Percentiles rank a stretch among this genome's conserved stretches.
These are phyloP conservation scores for Syzygium syzygioides DNA, from an alignment of 441 rosid genomes.

Conservation along the genomic window DNA sequence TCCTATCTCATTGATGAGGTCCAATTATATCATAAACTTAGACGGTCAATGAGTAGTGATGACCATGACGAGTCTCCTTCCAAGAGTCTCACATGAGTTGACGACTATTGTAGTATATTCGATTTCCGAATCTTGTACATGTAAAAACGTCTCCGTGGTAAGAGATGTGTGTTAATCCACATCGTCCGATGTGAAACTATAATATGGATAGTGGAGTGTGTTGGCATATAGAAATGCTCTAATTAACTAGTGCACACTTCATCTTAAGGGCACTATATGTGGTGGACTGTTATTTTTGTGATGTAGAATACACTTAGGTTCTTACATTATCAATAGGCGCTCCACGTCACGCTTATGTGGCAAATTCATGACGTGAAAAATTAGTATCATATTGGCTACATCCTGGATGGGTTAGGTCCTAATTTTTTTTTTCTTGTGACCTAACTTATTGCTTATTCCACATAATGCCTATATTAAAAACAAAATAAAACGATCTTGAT, in stretches of 20 bases:
- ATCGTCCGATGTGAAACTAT: neutral
- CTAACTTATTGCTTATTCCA: neutral
- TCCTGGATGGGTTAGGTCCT: neutral
- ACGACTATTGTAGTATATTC: neutral
- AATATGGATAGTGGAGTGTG: neutral
- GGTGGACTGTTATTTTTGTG: neutral
- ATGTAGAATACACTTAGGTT: neutral
- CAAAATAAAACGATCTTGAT: neutral
- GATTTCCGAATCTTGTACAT: neutral
- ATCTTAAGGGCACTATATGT: neutral
- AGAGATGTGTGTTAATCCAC: neutral
- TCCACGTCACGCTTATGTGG: neutral
- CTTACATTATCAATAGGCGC: neutral
- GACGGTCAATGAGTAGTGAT: fast-evolving
- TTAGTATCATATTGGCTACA: neutral
- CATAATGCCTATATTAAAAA: neutral
- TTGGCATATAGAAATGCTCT: neutral
- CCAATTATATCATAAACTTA: neutral
- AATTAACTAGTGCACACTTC: neutral
- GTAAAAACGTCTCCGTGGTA: fast-evolving
- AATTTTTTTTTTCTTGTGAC: neutral
- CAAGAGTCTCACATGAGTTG: neutral
- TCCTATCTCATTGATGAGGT: neutral
- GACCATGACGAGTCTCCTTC: neutral
- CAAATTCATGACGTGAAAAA: neutral